Conservation (phyloP, 2,329 filamentous ascomycete species). For the Pseudocercospora musae region DNA sequence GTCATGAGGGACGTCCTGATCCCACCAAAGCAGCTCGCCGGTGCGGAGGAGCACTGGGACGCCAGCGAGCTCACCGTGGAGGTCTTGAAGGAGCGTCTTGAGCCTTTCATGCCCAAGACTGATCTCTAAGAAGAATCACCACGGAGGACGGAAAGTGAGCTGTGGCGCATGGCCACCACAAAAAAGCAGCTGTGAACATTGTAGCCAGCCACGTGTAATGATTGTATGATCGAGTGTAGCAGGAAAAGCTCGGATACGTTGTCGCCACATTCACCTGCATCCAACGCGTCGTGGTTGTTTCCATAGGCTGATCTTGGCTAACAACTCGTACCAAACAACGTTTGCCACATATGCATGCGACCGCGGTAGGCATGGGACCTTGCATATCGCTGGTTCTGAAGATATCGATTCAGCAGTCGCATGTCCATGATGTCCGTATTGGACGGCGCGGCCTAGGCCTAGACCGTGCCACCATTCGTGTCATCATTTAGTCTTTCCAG, state of each 20-base stretch:
- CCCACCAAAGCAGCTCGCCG: conserved; percentile 61
- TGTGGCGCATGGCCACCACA: neutral
- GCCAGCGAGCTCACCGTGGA: conserved; percentile 57
- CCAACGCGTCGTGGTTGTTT: too few relatives aligned
- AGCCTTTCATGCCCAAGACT: conserved; percentile 42
- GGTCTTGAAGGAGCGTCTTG: conserved; percentile 57
- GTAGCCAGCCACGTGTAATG: neutral
- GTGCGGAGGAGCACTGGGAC: conserved; percentile 40
- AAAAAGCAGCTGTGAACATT: neutral
- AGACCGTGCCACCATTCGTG: neutral
- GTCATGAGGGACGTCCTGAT: conserved; percentile 70
- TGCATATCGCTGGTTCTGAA: too few relatives aligned
- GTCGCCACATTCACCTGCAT: too few relatives aligned
- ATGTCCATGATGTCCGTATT: neutral
- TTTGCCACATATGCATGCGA: too few relatives aligned
- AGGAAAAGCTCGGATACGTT: too few relatives aligned
- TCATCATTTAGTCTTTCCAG: neutral
- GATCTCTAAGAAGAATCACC: conserved; percentile 24
- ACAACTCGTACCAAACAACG: too few relatives aligned
- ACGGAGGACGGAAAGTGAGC: neutral
- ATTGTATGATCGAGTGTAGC: neutral
- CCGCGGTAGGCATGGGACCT: too few relatives aligned
- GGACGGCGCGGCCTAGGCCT: neutral
- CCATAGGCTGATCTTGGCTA: too few relatives aligned
- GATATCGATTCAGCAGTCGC: too few relatives aligned